Base-by-base conservation (phyloP, 225 moss, liverwort and hornwort species). In the Anthoceros angustus region DNA sequence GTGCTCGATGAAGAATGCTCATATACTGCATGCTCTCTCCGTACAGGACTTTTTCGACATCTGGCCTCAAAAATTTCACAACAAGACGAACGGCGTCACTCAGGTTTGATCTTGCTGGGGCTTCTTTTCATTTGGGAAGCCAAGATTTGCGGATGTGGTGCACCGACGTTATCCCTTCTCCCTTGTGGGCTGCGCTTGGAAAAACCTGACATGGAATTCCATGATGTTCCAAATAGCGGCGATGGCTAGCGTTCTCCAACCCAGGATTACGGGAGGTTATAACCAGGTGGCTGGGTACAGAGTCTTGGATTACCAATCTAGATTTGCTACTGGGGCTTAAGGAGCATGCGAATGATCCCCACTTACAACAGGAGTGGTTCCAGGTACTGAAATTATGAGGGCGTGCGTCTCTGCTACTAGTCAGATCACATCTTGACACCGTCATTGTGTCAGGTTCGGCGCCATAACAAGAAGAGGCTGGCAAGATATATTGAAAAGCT, bases 11-110 rank as follows among this genome's bases (percentile, higher is more conserved):
- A 12, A 18, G 46, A 48, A 12, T 48, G 1, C 46, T 48, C 18
- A n/a, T n/a, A n/a, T n/a, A n/a, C n/a, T n/a, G n/a, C 2, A 12
- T 2, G 46, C 39, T 1, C 15, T 14, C 40, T 48, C 41, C 69
- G 8, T 69, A 8, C 83, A 93, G 92, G 89, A 93, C 41, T 93
- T 89, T 69, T 85, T 82, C 73, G 92, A 93, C 39, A 50, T 93
- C 16, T 93, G 86, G 86, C 89, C 92, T 62, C 85, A 89, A 60
- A 93, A 93, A 70, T 93, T 93, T 69, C 86, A 89, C 68, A 93
- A 80, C 70, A 93, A 83, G 77, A 89, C 92, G 60, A 93, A 93
- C 69, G 92, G 89, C 66, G 89, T 93, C 43, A 93, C 86, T 7
- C 55, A 55, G 55, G 55, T 55, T 55, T 55, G 55, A 55, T 7